phyloP scores from a whole-genome alignment of 192 early-diverging fungal species.

The Neocallimastix lanati region DNA sequence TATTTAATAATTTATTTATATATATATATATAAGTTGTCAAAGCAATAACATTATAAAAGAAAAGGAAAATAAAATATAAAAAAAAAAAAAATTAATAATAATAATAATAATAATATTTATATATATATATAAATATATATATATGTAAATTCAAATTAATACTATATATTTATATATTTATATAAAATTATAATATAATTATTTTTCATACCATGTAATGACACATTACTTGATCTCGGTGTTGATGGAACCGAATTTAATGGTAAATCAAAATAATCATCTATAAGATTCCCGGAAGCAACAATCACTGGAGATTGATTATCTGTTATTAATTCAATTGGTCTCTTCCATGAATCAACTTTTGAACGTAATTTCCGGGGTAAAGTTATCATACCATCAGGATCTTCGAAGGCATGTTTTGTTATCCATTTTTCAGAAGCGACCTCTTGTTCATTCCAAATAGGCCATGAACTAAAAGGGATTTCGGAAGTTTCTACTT shows the following conservation, averaged over 20 bases:
- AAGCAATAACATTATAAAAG: too few relatives aligned
- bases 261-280: conserved; percentile 10
- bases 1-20: too few relatives aligned
- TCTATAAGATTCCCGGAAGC: conserved; percentile 10
- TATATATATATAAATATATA: too few relatives aligned
- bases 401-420: conserved; percentile 42
- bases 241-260: background rate
- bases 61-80: too few relatives aligned
- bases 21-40: too few relatives aligned
- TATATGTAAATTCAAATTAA: too few relatives aligned
- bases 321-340: conserved; percentile 14
- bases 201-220: background rate
- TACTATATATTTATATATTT: too few relatives aligned
- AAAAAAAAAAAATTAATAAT: too few relatives aligned
- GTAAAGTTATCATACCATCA: conserved; percentile 14
- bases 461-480: conserved; percentile 33
- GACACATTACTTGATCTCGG: conserved; percentile 2
- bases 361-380: conserved; percentile 9
- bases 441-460: conserved; percentile 32
- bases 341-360: conserved; percentile 19
- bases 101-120: too few relatives aligned
- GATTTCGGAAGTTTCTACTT: background rate
- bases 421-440: conserved; percentile 31
- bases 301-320: conserved; percentile 10
- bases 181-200: too few relatives aligned